Percentiles rank a stretch among this genome's conserved stretches.
Conservation (phyloP, 169 alveolate species). For the Plasmodium yoelii region DNA sequence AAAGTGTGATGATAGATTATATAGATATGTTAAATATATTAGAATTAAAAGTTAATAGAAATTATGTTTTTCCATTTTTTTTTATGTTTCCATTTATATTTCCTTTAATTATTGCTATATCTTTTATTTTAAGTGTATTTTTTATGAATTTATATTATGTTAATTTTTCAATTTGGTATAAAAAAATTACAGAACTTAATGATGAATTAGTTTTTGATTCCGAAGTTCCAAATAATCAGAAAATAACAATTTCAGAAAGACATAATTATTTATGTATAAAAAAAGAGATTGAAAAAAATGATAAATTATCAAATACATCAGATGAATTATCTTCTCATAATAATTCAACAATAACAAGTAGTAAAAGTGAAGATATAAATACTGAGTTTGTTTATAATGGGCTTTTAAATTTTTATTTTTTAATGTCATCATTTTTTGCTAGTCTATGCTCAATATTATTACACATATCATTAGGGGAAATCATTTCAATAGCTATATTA, state of each 20-base stretch:
- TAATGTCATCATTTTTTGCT: conserved; percentile 37
- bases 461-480: conserved; percentile 64
- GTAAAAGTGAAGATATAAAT: conserved; percentile 71
- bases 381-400: conserved; percentile 29
- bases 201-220: conserved; percentile 37
- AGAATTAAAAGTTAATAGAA: conserved; percentile 22
- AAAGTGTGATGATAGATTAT: conserved; percentile 44
- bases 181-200: conserved; percentile 13
- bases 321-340: conserved; percentile 51
- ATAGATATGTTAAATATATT: conserved; percentile 66
- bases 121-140: conserved; percentile 33
- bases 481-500: conserved; percentile 28
- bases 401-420: conserved; percentile 44
- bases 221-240: conserved; percentile 30
- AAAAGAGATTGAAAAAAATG: conserved; percentile 53
- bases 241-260: conserved; percentile 46
- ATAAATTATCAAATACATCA: conserved; percentile 52
- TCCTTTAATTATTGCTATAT: conserved; percentile 21
- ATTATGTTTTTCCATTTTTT: conserved; percentile 52
- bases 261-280: conserved; percentile 51
- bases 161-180: conserved; percentile 32
- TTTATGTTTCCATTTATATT: conserved; percentile 63
- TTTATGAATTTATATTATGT: conserved; percentile 65
- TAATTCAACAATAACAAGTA: conserved; percentile 31
- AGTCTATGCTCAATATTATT: conserved; percentile 18